Percentiles rank a stretch among this genome's conserved stretches.
Evolutionary conservation across 2,329 filamentous ascomycete genomes (phyloP).

Genomic region (Aspergillus niger): DNA sequence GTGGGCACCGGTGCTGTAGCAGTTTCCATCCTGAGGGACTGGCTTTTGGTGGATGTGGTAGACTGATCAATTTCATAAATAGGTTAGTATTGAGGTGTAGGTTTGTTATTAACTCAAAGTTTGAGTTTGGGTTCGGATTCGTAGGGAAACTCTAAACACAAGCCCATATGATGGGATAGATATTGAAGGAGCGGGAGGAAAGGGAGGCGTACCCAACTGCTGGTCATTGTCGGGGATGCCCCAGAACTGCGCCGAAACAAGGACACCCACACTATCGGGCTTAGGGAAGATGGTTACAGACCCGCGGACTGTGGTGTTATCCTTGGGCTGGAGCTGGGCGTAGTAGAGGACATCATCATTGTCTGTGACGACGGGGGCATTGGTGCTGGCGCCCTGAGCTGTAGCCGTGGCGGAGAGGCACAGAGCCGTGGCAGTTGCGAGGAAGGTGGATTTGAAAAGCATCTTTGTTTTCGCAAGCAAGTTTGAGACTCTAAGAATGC

Average conservation of each 20-base stretch:
- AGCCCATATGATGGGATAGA: not conserved
- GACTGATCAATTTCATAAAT: conserved; percentile 34
- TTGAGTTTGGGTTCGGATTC: conserved; percentile 11
- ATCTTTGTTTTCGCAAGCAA: conserved; percentile 5
- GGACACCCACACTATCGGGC: conserved; percentile 58
- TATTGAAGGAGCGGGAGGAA: not conserved
- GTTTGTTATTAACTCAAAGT: not conserved
- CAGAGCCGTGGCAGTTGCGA: conserved; percentile 3
- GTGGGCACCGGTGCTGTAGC: conserved; percentile 66
- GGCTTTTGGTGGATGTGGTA: conserved; percentile 73
- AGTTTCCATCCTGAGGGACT: conserved; percentile 69
- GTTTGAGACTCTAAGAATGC: not conserved
- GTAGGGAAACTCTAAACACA: not conserved
- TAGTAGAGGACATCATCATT: conserved; percentile 62
- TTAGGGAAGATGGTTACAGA: conserved; percentile 49
- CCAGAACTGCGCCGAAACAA: conserved; percentile 55
- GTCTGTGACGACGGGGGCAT: conserved; percentile 51
- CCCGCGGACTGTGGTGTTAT: conserved; percentile 59
- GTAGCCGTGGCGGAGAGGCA: conserved; percentile 10
- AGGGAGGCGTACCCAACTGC: conserved; percentile 58
- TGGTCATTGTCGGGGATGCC: conserved; percentile 59
- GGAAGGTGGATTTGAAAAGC: conserved; percentile 8
- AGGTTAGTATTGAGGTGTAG: not conserved
- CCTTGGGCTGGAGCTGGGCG: conserved; percentile 57
- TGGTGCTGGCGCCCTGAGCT: conserved; percentile 6